Conservation (phyloP, 441 rosid genomes). For the Mallotus japonicus region DNA sequence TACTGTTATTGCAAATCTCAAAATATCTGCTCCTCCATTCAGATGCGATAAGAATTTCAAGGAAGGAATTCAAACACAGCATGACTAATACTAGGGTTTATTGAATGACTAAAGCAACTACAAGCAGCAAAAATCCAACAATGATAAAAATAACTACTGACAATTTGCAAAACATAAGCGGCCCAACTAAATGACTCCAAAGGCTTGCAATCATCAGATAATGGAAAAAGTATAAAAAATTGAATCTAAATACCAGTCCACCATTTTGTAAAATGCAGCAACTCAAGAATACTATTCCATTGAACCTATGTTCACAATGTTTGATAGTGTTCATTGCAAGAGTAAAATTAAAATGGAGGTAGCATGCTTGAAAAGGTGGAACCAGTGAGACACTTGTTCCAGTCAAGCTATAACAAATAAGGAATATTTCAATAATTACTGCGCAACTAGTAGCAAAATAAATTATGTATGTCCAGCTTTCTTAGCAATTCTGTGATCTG, state of each 20-base stretch:
- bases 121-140: background rate
- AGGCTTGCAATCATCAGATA: background rate
- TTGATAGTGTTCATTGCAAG: too few relatives aligned
- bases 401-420: background rate
- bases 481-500: background rate
- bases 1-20: background rate
- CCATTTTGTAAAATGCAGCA: too few relatives aligned
- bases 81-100: background rate
- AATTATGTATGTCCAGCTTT: background rate
- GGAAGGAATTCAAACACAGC: background rate
- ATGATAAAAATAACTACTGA: background rate
- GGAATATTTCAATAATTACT: background rate
- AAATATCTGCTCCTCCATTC: background rate
- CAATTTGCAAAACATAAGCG: background rate
- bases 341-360: too few relatives aligned
- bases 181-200: background rate
- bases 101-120: background rate
- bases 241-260: too few relatives aligned
- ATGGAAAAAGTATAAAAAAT: background rate
- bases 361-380: too few relatives aligned
- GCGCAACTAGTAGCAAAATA: background rate
- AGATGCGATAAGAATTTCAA: background rate
- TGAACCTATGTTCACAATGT: too few relatives aligned
- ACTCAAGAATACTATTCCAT: too few relatives aligned
- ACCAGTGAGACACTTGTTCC: background rate